These are phyloP conservation scores for Dioszegia crocea DNA, from an alignment of 768 basidiomycete genomes.

Conservation along the genomic window DNA sequence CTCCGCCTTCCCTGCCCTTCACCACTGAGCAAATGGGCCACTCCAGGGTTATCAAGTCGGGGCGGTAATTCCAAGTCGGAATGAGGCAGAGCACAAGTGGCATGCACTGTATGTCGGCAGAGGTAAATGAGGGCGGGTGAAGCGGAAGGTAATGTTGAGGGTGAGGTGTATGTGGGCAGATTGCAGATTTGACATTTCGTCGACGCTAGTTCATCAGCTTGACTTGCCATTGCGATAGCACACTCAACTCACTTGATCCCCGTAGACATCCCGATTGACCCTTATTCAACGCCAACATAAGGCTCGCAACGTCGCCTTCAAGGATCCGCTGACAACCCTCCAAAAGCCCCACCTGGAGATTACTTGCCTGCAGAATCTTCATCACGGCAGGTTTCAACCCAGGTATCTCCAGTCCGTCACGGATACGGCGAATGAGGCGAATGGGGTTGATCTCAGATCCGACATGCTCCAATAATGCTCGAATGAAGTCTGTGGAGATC, in stretches of 20 bases:
- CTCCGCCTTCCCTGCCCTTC: slow-evolving; percentile 41
- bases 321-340: slow-evolving; percentile 88
- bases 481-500: slow-evolving; percentile 71
- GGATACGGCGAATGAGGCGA: slow-evolving; percentile 85
- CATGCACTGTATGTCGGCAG: slow-evolving; percentile 84
- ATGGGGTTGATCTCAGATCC: slow-evolving; percentile 95
- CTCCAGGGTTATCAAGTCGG: slow-evolving; percentile 58
- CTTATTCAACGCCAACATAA: slow-evolving; percentile 64
- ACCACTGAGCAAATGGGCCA: slow-evolving; percentile 53
- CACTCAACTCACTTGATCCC: slow-evolving; percentile 59
- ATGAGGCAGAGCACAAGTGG: slow-evolving; percentile 64
- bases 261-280: slow-evolving; percentile 79
- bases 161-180: slow-evolving; percentile 57
- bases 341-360: slow-evolving; percentile 77
- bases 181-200: slow-evolving; percentile 66
- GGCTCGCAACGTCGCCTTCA: slow-evolving; percentile 70
- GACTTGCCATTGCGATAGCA: not conserved
- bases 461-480: slow-evolving; percentile 89
- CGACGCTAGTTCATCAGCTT: slow-evolving; percentile 55
- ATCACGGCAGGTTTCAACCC: slow-evolving; percentile 89
- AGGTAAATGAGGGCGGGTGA: slow-evolving; percentile 66
- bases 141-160: slow-evolving; percentile 53
- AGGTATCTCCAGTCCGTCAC: slow-evolving; percentile 92
- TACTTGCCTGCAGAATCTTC: slow-evolving; percentile 95
- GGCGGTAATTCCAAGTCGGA: slow-evolving; percentile 60